Evolutionary conservation across 169 alveolate species (phyloP).

Genomic region (Babesia ovata): DNA sequence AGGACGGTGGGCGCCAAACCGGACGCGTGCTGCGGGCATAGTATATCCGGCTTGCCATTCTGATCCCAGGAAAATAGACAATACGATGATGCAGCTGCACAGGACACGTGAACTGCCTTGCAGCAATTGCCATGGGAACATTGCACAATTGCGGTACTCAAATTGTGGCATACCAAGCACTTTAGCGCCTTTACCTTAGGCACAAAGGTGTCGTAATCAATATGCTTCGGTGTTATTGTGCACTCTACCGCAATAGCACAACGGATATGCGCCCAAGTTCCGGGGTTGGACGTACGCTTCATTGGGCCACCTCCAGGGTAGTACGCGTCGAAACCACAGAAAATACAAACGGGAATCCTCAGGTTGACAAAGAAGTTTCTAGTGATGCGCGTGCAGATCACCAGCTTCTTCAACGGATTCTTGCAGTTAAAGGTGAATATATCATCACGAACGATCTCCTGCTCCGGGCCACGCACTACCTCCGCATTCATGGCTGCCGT

Average conservation of each 20-base stretch:
- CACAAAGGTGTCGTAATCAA: constrained; percentile 55
- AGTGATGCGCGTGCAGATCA: constrained; percentile 22
- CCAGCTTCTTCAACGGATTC: constrained; percentile 60
- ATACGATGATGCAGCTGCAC: constrained; percentile 77
- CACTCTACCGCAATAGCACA: constrained; percentile 77
- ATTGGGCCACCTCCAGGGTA: constrained; percentile 81
- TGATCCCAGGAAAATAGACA: constrained; percentile 75
- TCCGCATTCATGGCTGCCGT: constrained; percentile 2
- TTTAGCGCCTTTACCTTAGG: constrained; percentile 73
- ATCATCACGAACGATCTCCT: constrained; percentile 23
- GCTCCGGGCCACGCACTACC: constrained; percentile 15
- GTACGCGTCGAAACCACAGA: constrained; percentile 78
- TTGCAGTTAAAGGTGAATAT: constrained; percentile 41
- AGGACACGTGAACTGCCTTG: constrained; percentile 78
- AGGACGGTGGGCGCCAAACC: constrained; percentile 80
- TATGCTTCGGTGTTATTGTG: constrained; percentile 48
- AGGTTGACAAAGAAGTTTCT: constrained; percentile 36
- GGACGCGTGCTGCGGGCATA: constrained; percentile 77
- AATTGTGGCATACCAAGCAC: constrained; percentile 58
- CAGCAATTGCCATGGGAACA: constrained; percentile 74
- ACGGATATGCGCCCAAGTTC: constrained; percentile 79
- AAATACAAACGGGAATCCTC: constrained; percentile 73
- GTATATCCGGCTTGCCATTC: constrained; percentile 69
- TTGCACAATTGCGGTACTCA: constrained; percentile 72
- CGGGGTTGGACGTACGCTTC: constrained; percentile 72